Percentiles rank a stretch among this genome's conserved stretches.
Conservation (phyloP, 2,329 filamentous ascomycete species). For the Zalaria sp. region DNA sequence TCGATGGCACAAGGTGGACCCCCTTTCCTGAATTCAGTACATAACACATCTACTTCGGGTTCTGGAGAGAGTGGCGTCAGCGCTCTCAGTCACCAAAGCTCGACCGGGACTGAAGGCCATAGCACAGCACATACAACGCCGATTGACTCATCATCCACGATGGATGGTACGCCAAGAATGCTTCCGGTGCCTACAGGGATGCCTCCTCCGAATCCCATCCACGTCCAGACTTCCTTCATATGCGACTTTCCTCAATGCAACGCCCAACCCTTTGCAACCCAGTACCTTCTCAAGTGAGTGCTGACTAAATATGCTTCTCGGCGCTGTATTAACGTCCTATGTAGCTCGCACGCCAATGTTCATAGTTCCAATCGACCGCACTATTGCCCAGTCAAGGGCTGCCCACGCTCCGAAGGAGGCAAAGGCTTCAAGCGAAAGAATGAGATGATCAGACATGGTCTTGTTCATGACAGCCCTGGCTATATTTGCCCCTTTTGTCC, state of each 20-base stretch:
- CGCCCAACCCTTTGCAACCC: constrained; percentile 62
- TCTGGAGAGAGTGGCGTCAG: constrained; percentile 16
- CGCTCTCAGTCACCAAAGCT: constrained; percentile 11
- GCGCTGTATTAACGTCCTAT: background rate
- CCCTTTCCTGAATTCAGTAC: constrained; percentile 3
- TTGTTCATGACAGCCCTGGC: constrained; percentile 87
- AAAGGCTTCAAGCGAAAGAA: constrained; percentile 57
- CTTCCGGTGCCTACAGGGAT: constrained; percentile 21
- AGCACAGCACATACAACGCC: constrained; percentile 22
- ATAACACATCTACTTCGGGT: constrained; percentile 10
- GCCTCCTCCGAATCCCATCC: constrained; percentile 8
- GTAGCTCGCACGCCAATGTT: constrained; percentile 56
- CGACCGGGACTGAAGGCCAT: constrained; percentile 16
- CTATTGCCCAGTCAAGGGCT: constrained; percentile 46
- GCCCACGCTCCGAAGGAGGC: constrained; percentile 44
- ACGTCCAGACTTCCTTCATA: constrained; percentile 19
- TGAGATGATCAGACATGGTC: constrained; percentile 60
- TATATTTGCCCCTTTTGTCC: constrained; percentile 96
- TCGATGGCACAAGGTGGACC: constrained; percentile 3
- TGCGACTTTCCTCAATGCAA: constrained; percentile 53
- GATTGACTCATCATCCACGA: constrained; percentile 15
- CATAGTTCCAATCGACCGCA: constrained; percentile 50
- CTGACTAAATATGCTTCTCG: background rate
- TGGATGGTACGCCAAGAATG: constrained; percentile 15
- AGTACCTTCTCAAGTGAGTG: constrained; percentile 58